A percentile compares a stretch with the other conserved stretches of the same genome.
Conservation (phyloP, 352 stramenopile species). For the Paralagenidium karlingii region DNA sequence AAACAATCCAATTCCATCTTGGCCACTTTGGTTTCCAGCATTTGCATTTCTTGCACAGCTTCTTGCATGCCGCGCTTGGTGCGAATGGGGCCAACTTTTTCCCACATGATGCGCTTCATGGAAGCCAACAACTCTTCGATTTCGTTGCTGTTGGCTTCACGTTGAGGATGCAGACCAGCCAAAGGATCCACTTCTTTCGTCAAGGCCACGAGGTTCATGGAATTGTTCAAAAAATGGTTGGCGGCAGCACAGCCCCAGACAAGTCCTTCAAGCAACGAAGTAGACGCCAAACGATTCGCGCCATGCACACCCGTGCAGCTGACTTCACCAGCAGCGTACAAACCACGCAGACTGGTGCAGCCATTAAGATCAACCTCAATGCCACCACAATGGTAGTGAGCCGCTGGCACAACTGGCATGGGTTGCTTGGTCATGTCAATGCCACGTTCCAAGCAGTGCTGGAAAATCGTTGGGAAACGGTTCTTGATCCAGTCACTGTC, state of each 20-base stretch:
- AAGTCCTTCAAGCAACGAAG: slow-evolving; percentile 88
- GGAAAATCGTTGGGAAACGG: slow-evolving; percentile 82
- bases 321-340: slow-evolving; percentile 90
- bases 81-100: slow-evolving; percentile 86
- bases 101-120: slow-evolving; percentile 87
- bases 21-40: slow-evolving; percentile 65
- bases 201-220: slow-evolving; percentile 1
- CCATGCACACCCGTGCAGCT: slow-evolving; percentile 91
- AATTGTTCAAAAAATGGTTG: slow-evolving; percentile 42
- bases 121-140: slow-evolving; percentile 46
- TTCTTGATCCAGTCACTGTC: slow-evolving; percentile 69
- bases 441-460: slow-evolving; percentile 59
- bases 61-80: slow-evolving; percentile 55
- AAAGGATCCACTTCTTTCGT: slow-evolving; percentile 20
- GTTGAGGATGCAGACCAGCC: slow-evolving; percentile 16
- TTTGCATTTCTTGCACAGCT: slow-evolving; percentile 68
- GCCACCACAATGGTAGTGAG: slow-evolving; percentile 92
- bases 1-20: slow-evolving; percentile 56
- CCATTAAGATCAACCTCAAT: slow-evolving; percentile 84
- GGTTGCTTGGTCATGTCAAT: slow-evolving; percentile 87
- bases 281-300: slow-evolving; percentile 89
- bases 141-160: slow-evolving; percentile 29
- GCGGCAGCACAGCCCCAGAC: slow-evolving; percentile 88
- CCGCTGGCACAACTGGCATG: slow-evolving; percentile 86
- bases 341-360: slow-evolving; percentile 52